Conservation (phyloP, 164 flowering plant genomes). For the Taxillus chinensis region DNA sequence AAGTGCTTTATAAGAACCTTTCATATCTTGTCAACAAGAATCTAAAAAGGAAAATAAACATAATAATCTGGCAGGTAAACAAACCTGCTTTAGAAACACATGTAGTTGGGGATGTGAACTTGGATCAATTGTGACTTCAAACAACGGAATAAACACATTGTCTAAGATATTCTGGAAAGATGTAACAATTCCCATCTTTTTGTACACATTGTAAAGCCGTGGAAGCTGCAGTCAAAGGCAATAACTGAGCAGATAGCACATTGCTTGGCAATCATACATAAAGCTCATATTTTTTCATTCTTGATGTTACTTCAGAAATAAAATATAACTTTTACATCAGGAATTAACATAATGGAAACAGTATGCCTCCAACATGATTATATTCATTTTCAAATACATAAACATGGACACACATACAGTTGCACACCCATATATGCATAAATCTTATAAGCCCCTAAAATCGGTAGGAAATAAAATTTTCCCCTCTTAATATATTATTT, state of each 20-base stretch:
- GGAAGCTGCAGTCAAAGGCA: conserved; percentile 37
- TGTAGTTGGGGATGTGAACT: conserved; percentile 63
- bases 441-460: too few species aligned
- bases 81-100: conserved; percentile 47
- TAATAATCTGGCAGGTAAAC: neutral
- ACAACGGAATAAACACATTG: conserved; percentile 48
- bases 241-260: neutral
- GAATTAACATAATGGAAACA: too few species aligned
- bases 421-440: too few species aligned
- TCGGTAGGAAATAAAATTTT: too few species aligned
- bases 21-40: neutral
- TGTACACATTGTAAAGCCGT: conserved; percentile 53
- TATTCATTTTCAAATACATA: too few species aligned
- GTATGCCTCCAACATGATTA: too few species aligned
- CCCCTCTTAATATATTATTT: too few species aligned
- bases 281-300: too few species aligned
- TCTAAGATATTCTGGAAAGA: conserved; percentile 59
- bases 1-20: neutral
- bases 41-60: neutral
- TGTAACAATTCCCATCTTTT: conserved; percentile 54
- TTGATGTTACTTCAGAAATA: too few species aligned
- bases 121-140: conserved; percentile 58
- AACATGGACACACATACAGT: too few species aligned
- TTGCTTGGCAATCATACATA: too few species aligned
- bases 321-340: too few species aligned